Conservation (phyloP, 2,329 filamentous ascomycete species). For the Chaetomiaceae sp. region DNA sequence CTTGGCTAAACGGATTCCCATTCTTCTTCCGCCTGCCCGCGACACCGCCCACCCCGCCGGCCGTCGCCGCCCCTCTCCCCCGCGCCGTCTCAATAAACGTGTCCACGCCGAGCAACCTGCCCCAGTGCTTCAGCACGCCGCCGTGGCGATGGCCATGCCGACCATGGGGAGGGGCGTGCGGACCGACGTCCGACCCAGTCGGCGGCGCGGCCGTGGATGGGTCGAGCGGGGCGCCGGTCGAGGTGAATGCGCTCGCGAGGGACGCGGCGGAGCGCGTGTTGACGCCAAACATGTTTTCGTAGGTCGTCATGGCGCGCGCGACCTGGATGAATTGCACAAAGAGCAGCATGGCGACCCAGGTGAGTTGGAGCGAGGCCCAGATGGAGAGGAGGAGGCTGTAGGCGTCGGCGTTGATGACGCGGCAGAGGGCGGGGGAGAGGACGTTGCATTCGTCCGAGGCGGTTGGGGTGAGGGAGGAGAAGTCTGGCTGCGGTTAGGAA, state of each 20-base stretch:
- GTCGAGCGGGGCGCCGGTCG: conserved; percentile 69
- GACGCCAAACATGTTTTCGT: conserved; percentile 89
- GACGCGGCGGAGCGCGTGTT: conserved; percentile 53
- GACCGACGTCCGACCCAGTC: conserved; percentile 46
- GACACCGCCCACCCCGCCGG: conserved; percentile 66
- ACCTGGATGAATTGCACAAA: conserved; percentile 93
- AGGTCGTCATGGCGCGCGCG: conserved; percentile 88
- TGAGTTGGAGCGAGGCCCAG: conserved; percentile 80
- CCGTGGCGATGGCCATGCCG: conserved; percentile 35
- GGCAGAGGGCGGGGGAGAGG: conserved; percentile 70
- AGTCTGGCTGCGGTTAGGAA: conserved; percentile 41
- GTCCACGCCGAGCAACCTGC: conserved; percentile 81
- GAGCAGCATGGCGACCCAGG: conserved; percentile 96
- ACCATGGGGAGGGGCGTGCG: conserved; percentile 27
- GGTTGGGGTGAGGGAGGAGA: conserved; percentile 53
- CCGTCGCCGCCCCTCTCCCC: conserved; percentile 66
- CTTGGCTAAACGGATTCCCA: conserved; percentile 72
- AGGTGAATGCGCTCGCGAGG: conserved; percentile 70
- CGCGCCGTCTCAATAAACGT: conserved; percentile 91
- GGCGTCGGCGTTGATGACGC: conserved; percentile 71
- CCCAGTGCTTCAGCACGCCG: conserved; percentile 74
- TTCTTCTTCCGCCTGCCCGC: conserved; percentile 39
- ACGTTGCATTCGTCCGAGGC: conserved; percentile 63
- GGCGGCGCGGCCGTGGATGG: conserved; percentile 56
- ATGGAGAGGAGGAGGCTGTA: conserved; percentile 75